phyloP scores from a whole-genome alignment of 352 stramenopile species.

The Pythium phragmitis region DNA sequence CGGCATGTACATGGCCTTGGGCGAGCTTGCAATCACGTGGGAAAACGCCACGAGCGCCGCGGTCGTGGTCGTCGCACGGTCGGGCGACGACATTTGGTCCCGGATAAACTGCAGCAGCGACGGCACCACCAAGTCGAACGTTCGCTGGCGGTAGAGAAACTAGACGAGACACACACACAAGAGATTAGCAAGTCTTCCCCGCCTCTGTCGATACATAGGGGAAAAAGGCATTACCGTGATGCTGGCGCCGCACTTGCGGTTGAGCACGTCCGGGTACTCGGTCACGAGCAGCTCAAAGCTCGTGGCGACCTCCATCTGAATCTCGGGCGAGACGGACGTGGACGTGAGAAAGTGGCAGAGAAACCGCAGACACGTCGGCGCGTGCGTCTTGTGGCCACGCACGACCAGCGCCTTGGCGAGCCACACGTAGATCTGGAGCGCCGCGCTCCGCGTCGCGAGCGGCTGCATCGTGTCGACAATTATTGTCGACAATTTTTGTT shows the following conservation, averaged over 20 bases:
- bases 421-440: slow-evolving; percentile 84
- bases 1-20: slow-evolving; percentile 74
- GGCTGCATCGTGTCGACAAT: slow-evolving; percentile 44
- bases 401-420: slow-evolving; percentile 83
- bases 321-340: slow-evolving; percentile 27
- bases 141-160: slow-evolving; percentile 80
- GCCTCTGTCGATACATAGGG: neutral
- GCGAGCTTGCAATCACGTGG: slow-evolving; percentile 80
- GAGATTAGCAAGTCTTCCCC: neutral
- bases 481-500: slow-evolving; percentile 59
- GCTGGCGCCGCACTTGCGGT: slow-evolving; percentile 77
- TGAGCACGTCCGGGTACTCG: slow-evolving; percentile 78
- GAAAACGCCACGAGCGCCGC: slow-evolving; percentile 74
- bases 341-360: slow-evolving; percentile 62
- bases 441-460: slow-evolving; percentile 47
- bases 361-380: slow-evolving; percentile 67
- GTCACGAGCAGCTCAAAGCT: slow-evolving; percentile 79
- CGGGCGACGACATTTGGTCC: slow-evolving; percentile 25
- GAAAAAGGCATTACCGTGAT: slow-evolving; percentile 55
- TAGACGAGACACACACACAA: slow-evolving; percentile 23
- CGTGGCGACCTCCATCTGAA: slow-evolving; percentile 77
- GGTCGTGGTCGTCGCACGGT: slow-evolving; percentile 39
- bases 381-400: slow-evolving; percentile 66
- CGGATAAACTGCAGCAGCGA: slow-evolving; percentile 66
- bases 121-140: slow-evolving; percentile 79